Conservation (phyloP, 441 rosid genomes). For the Omphalea diandra region DNA sequence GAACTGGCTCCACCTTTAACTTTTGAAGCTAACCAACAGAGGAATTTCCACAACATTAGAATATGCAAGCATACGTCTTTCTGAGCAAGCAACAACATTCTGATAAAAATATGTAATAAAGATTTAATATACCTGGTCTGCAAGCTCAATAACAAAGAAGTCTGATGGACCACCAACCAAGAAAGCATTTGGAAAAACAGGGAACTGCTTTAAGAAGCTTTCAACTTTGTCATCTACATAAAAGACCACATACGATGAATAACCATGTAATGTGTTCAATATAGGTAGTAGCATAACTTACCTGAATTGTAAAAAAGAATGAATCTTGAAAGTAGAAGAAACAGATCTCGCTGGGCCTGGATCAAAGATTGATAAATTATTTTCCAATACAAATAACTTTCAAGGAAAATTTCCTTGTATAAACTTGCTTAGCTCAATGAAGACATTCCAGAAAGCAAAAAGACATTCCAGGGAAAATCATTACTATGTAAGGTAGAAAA, state of each 20-base stretch:
- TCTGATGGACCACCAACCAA: slow-evolving; percentile 89
- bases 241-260: slow-evolving; percentile 18
- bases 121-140: slow-evolving; percentile 62
- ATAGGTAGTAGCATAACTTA: slow-evolving; percentile 19
- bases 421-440: neutral
- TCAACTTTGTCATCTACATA: slow-evolving; percentile 75
- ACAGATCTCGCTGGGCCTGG: slow-evolving; percentile 89
- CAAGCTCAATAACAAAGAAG: slow-evolving; percentile 83
- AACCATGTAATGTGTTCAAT: slow-evolving; percentile 11
- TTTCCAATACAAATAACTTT: neutral
- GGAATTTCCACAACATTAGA: neutral
- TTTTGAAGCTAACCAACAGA: slow-evolving; percentile 60
- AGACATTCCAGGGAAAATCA: neutral
- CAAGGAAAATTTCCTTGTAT: neutral
- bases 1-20: slow-evolving; percentile 95
- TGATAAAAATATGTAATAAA: neutral
- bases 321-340: slow-evolving; percentile 83
- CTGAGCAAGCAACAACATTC: neutral
- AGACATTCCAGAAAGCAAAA: neutral
- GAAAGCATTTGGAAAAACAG: slow-evolving; percentile 80
- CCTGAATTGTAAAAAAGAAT: slow-evolving; percentile 90
- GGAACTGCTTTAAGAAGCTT: slow-evolving; percentile 70
- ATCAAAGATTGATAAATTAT: slow-evolving; percentile 10
- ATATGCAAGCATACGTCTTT: neutral
- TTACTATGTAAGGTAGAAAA: neutral